A percentile compares a stretch with the other conserved stretches of the same genome.
phyloP scores from a whole-genome alignment of 2,329 filamentous ascomycete species.

The Colletotrichum sp. region DNA sequence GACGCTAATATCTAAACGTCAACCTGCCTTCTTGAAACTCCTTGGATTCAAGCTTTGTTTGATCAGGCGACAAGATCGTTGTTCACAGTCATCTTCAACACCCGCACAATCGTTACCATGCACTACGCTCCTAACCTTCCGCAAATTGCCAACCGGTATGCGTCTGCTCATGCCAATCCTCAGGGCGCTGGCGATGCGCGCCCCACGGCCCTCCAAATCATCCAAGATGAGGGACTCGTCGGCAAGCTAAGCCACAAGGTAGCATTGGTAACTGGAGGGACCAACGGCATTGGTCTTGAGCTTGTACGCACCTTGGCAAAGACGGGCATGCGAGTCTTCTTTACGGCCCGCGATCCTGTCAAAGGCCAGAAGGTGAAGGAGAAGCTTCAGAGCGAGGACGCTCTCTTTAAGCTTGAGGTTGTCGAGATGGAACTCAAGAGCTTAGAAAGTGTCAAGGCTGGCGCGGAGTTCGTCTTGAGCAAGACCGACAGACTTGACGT shows the following conservation, averaged over 20 bases:
- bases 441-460: constrained; percentile 34
- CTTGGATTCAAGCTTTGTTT: neutral
- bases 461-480: constrained; percentile 21
- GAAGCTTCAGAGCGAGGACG: neutral
- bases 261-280: constrained; percentile 45
- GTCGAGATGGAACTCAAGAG: constrained; percentile 35
- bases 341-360: constrained; percentile 44
- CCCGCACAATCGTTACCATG: neutral
- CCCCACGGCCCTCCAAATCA: constrained; percentile 40
- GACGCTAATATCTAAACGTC: neutral
- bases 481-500: constrained; percentile 26
- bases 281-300: constrained; percentile 46
- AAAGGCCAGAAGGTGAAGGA: constrained; percentile 27
- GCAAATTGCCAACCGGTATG: constrained; percentile 3
- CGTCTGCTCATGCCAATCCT: neutral
- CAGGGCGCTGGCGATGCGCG: constrained; percentile 39
- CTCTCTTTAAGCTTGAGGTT: constrained; percentile 32
- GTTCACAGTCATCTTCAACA: neutral
- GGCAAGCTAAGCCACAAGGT: constrained; percentile 39
- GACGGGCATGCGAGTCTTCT: constrained; percentile 48
- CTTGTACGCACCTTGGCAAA: constrained; percentile 44
- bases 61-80: neutral
- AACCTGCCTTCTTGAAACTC: neutral
- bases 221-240: constrained; percentile 32
- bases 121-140: neutral